Evolutionary conservation across 2,329 filamentous ascomycete genomes (phyloP), one percentile per base, ranked within the genome.

Genomic region (Ophiostoma sp.): DNA sequence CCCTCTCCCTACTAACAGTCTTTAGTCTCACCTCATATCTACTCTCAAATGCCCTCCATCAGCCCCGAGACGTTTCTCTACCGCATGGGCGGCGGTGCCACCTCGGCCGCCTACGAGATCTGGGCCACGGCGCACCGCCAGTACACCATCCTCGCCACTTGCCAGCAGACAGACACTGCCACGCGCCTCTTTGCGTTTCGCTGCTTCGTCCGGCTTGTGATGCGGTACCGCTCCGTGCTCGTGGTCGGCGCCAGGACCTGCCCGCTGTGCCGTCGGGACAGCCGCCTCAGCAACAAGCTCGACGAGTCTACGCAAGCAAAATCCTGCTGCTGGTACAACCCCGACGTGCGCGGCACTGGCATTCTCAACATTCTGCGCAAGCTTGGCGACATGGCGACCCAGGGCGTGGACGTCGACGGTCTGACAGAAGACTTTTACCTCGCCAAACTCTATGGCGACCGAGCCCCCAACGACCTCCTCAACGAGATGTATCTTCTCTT

Each of bases 321-420:
- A 20, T 4, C 48, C 67, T 71, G 70, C 70, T 69, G 64, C 23
- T 71, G 70, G 70, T 71, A 54, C 67, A 64, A 36, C n/a, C 68
- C 70, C 3, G 68, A 65, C 33, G 13, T 15, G 15, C 64, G 33
- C 31, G 67, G 39, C 15, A 31, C 15, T 15, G 36, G 10, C n/a
- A 60, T 71, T 7, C 67, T 71, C 1, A 4, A 2, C 1, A 6
- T 31, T 11, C 31, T 71, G 6, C 62, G 41, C 13, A 17, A 20
- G 2, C 62, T 71, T 6, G 65, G 70, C 62, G 13, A 36, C 20
- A 10, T 41, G 64, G 11, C 4, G 20, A 6, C 8, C 20, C 10
- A 41, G n/a, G 64, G 36, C 36, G 64, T 3, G n/a, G 65, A 48
- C 13, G 23, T 66, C 20, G 23, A 27, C 10, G 23, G 65, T 11